A percentile compares a stretch with the other conserved stretches of the same genome.
Conservation (phyloP, 257 asterid genomes). For the Gentiana macrophylla region DNA sequence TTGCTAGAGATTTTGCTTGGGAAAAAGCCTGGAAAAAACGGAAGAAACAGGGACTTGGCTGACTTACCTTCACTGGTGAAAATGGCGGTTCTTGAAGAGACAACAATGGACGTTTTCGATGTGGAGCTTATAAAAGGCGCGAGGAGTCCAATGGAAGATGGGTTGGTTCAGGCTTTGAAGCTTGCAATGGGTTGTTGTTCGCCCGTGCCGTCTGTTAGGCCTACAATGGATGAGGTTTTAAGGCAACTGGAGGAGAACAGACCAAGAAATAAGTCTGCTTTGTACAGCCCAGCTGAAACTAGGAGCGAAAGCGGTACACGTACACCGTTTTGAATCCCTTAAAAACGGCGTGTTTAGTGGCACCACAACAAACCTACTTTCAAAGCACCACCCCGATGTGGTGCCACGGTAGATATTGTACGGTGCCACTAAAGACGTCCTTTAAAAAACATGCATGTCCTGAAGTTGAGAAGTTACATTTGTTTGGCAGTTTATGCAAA, state of each 20-base stretch:
- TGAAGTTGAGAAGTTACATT: too few species aligned
- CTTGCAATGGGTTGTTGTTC: conserved; percentile 99
- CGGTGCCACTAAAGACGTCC: too few species aligned
- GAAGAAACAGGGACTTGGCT: conserved; percentile 50
- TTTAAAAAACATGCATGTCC: too few species aligned
- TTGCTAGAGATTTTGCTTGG: conserved; percentile 82
- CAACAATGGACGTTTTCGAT: conserved; percentile 92
- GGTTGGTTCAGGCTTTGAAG: conserved; percentile 85
- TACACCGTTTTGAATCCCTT: conserved; percentile 54
- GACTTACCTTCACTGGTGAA: conserved; percentile 88
- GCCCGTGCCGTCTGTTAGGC: conserved; percentile 79
- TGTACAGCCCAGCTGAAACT: conserved; percentile 94
- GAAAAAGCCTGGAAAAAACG: conserved; percentile 60
- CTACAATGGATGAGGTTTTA: conserved; percentile 88
- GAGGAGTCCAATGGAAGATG: conserved; percentile 95
- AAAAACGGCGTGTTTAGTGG: background rate
- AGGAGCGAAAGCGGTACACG: conserved; percentile 78
- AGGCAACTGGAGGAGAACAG: conserved; percentile 94
- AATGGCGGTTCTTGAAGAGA: conserved; percentile 94
- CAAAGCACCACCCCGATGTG: too few species aligned
- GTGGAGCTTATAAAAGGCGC: conserved; percentile 68
- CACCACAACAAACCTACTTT: too few species aligned
- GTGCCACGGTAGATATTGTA: too few species aligned
- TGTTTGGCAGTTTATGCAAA: background rate
- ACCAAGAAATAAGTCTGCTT: conserved; percentile 90